These are phyloP conservation scores for Elsinoe arachidis DNA, from an alignment of 2,329 filamentous ascomycete species.

Conservation along the genomic window DNA sequence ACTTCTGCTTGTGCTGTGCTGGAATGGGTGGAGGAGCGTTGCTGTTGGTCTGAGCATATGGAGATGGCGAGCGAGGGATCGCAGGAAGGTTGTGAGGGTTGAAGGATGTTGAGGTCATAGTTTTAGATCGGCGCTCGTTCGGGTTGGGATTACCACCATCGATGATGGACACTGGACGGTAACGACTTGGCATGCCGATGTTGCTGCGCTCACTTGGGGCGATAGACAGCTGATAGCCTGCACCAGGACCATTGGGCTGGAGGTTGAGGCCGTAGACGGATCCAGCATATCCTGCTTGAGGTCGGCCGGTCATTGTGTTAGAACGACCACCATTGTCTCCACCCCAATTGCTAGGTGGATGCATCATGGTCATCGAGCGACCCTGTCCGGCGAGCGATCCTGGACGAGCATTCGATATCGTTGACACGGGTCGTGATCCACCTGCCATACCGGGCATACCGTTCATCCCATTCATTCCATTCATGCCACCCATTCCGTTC, in stretches of 20 bases:
- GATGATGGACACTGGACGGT: conserved; percentile 72
- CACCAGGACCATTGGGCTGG: conserved; percentile 29
- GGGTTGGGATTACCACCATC: conserved; percentile 11
- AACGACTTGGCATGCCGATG: conserved; percentile 78
- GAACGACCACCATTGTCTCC: conserved; percentile 31
- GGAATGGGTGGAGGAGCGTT: conserved; percentile 13
- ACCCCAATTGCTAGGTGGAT: conserved; percentile 41
- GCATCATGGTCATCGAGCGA: conserved; percentile 76
- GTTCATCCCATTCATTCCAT: conserved; percentile 12
- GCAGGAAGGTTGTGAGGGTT: conserved; percentile 18
- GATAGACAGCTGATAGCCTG: conserved; percentile 77
- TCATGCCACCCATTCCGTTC: conserved; percentile 6
- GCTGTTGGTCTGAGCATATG: conserved; percentile 10
- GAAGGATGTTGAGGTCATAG: conserved; percentile 27
- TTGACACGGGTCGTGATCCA: conserved; percentile 34
- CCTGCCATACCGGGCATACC: conserved; percentile 1
- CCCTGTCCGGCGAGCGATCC: conserved; percentile 25
- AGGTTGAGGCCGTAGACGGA: conserved; percentile 32
- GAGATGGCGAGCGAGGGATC: conserved; percentile 16
- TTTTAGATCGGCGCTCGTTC: conserved; percentile 29
- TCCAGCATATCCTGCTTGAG: conserved; percentile 25
- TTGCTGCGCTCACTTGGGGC: conserved; percentile 95
- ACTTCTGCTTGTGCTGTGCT: conserved; percentile 16
- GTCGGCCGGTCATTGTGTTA: conserved; percentile 22
- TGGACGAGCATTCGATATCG: conserved; percentile 29